Evolutionary conservation across 75 land plant species (phyloP).

Genomic region (Chamaecyparis obtusa): DNA sequence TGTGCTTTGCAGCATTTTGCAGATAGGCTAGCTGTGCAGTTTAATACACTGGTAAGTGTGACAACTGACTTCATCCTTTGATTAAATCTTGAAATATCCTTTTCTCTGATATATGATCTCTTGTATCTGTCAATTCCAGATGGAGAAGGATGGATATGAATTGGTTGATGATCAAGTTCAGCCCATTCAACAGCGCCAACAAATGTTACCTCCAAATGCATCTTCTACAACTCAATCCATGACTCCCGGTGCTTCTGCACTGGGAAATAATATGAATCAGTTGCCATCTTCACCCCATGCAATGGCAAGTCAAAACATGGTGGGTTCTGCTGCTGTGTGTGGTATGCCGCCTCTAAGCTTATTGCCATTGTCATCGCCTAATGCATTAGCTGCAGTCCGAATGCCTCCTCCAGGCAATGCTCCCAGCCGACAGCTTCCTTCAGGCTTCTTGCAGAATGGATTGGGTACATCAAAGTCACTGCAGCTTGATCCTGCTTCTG

Average conservation of each 20-base stretch:
- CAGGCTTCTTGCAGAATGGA: slow-evolving; percentile 48
- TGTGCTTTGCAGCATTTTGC: slow-evolving; percentile 68
- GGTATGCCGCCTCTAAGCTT: slow-evolving; percentile 23
- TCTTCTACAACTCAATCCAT: slow-evolving; percentile 43
- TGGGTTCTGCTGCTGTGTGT: slow-evolving; percentile 32
- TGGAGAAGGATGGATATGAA: slow-evolving; percentile 70
- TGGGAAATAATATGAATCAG: slow-evolving; percentile 49
- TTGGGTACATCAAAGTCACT: slow-evolving; percentile 32
- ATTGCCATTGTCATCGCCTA: slow-evolving; percentile 41
- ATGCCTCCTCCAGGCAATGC: slow-evolving; percentile 66
- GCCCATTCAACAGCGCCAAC: slow-evolving; percentile 31
- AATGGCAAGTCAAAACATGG: slow-evolving; percentile 31
- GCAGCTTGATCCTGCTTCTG: slow-evolving; percentile 44
- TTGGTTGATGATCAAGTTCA: slow-evolving; percentile 56
- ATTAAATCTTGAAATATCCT: background rate
- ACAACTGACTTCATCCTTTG: background rate
- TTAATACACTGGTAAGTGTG: slow-evolving; percentile 62
- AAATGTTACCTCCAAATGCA: slow-evolving; percentile 21
- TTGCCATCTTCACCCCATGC: slow-evolving; percentile 28
- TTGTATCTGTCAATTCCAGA: slow-evolving; percentile 33
- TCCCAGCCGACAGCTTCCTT: slow-evolving; percentile 46
- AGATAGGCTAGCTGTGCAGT: slow-evolving; percentile 82
- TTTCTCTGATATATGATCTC: background rate
- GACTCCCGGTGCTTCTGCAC: slow-evolving; percentile 41
- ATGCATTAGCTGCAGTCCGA: slow-evolving; percentile 32